Conservation (phyloP, 1,139 yeast genomes). For the Protomyces macrosporus region DNA sequence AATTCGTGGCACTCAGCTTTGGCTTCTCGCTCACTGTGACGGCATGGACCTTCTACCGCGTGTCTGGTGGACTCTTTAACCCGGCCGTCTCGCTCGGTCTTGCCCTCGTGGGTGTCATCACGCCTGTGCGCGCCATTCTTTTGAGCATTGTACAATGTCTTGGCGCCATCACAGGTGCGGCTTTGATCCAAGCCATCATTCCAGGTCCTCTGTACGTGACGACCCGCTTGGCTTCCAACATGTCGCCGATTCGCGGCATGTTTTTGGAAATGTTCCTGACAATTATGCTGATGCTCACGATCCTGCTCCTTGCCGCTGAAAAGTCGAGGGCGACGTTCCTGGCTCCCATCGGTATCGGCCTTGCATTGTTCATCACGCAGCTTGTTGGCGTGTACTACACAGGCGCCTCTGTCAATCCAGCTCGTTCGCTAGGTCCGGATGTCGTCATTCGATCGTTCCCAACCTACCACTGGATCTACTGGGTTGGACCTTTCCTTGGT, state of each 20-base stretch:
- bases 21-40: conserved; percentile 79
- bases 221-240: conserved; percentile 67
- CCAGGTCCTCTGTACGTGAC: conserved; percentile 74
- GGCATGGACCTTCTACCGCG: conserved; percentile 67
- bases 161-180: conserved; percentile 92
- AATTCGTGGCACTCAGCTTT: conserved; percentile 81
- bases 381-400: conserved; percentile 76
- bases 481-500: conserved; percentile 46
- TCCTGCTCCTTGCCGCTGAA: conserved; percentile 78
- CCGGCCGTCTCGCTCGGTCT: conserved; percentile 81
- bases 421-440: conserved; percentile 81
- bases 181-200: conserved; percentile 80
- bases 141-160: conserved; percentile 65
- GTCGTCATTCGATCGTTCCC: conserved; percentile 71
- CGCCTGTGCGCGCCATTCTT: conserved; percentile 64
- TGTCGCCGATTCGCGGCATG: conserved; percentile 68
- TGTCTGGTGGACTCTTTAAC: conserved; percentile 86
- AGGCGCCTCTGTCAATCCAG: conserved; percentile 91
- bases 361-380: conserved; percentile 76
- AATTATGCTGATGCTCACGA: conserved; percentile 65
- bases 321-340: conserved; percentile 68
- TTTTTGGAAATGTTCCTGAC: conserved; percentile 83
- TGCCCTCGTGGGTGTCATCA: conserved; percentile 63
- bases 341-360: conserved; percentile 82
- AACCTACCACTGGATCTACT: conserved; percentile 81